These are phyloP conservation scores for Ustilago cynodontis DNA, from an alignment of 1,284 basidiomycete genomes.

Conservation along the genomic window DNA sequence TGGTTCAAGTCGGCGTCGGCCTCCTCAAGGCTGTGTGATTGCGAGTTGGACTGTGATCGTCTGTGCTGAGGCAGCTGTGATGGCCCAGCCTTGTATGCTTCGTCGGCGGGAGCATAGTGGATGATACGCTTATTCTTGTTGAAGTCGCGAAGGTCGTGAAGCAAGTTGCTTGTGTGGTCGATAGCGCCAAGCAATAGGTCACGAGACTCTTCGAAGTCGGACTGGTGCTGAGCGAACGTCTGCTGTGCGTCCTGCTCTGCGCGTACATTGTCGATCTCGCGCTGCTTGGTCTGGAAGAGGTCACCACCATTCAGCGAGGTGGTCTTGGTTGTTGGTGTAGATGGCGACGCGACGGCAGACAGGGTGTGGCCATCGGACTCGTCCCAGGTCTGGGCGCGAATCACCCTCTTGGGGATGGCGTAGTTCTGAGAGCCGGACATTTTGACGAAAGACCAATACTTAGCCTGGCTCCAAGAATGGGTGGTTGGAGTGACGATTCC, in stretches of 20 bases:
- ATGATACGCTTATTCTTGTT: constrained; percentile 88
- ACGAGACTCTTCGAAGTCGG: constrained; percentile 48
- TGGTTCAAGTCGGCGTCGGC: constrained; percentile 19
- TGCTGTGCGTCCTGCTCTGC: constrained; percentile 38
- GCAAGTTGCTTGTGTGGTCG: constrained; percentile 78
- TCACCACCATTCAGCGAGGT: constrained; percentile 23
- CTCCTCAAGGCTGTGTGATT: constrained; percentile 39
- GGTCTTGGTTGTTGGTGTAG: constrained; percentile 23
- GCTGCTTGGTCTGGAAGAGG: constrained; percentile 37
- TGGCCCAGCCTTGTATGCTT: constrained; percentile 8
- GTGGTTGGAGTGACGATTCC: background rate
- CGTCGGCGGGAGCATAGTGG: constrained; percentile 77
- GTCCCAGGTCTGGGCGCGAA: constrained; percentile 37
- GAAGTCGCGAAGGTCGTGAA: constrained; percentile 81
- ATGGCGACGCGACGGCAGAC: constrained; percentile 30
- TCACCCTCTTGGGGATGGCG: constrained; percentile 35
- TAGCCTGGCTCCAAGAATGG: background rate
- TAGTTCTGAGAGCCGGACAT: constrained; percentile 44
- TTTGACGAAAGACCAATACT: background rate
- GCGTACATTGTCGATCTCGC: constrained; percentile 25
- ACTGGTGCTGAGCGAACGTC: constrained; percentile 44
- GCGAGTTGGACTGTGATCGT: constrained; percentile 33
- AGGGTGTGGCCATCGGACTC: constrained; percentile 31
- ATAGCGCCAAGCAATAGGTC: constrained; percentile 73
- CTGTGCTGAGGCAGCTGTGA: constrained; percentile 23